A percentile compares a stretch with the other conserved stretches of the same genome.
phyloP scores from a whole-genome alignment of 192 early-diverging fungal species.

The Linnemannia exigua region DNA sequence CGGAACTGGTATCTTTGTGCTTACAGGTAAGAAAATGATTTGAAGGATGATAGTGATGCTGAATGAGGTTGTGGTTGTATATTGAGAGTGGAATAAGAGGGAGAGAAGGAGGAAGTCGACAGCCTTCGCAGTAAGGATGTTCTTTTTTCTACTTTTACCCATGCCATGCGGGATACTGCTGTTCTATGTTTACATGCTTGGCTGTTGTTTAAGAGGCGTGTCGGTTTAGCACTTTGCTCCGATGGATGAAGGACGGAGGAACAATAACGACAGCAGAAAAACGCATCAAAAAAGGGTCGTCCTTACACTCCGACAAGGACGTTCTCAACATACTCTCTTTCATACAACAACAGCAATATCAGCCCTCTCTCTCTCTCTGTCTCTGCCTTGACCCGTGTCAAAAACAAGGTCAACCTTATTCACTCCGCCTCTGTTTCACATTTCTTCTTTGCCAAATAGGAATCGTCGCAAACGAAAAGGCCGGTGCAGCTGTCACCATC shows the following conservation, averaged over 20 bases:
- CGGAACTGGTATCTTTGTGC: conserved; percentile 87
- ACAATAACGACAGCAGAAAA: neutral
- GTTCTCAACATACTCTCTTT: neutral
- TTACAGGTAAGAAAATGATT: conserved; percentile 67
- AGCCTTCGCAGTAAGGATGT: neutral
- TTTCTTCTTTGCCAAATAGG: conserved; percentile 39
- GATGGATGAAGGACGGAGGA: neutral
- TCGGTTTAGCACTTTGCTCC: neutral
- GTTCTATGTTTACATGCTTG: neutral
- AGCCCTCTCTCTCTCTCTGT: neutral
- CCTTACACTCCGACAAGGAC: neutral
- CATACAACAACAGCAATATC: neutral
- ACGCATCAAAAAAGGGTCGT: neutral
- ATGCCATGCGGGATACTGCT: neutral
- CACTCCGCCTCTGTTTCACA: neutral
- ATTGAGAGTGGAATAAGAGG: too few relatives aligned
- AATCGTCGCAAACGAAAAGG: conserved; percentile 77
- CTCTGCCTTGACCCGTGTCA: neutral
- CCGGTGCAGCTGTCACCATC: conserved; percentile 87
- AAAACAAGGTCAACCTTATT: neutral
- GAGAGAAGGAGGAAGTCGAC: neutral
- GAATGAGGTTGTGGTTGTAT: too few relatives aligned
- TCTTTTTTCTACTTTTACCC: neutral
- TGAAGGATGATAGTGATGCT: too few relatives aligned
- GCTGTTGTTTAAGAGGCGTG: neutral